Percentiles rank a stretch among this genome's conserved stretches.
Conservation (phyloP, 257 asterid genomes). For the Solanum megistacrolobum region DNA sequence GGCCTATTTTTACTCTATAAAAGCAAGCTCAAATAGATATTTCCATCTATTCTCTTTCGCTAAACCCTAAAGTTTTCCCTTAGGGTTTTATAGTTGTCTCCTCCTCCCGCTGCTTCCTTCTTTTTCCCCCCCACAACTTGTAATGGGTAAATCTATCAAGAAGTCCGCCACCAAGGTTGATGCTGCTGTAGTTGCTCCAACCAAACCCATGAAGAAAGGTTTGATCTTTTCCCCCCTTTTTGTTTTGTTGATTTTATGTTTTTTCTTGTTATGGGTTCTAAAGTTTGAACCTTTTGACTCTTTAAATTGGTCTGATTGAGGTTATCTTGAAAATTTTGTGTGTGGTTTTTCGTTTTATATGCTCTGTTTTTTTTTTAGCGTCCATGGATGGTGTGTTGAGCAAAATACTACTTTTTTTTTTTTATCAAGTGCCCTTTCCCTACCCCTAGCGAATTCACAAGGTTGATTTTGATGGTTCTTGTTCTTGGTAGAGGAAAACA, state of each 20-base stretch:
- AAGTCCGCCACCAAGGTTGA: conserved; percentile 24
- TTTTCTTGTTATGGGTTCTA: neutral
- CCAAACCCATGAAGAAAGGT: conserved; percentile 58
- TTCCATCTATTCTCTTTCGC: neutral
- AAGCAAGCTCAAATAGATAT: neutral
- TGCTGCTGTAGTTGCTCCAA: conserved; percentile 17
- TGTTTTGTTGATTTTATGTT: neutral
- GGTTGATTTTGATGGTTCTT: neutral
- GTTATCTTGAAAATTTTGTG: neutral
- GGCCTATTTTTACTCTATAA: neutral
- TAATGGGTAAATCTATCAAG: conserved; percentile 30
- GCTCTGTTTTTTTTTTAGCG: neutral
- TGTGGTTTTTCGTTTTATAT: neutral
- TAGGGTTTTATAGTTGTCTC: conserved; percentile 11
- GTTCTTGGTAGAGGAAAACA: neutral
- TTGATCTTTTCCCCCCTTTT: neutral
- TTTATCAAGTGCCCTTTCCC: neutral
- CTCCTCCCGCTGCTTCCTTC: neutral
- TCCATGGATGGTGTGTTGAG: neutral
- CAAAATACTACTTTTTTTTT: neutral
- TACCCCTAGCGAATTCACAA: neutral
- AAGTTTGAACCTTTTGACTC: neutral
- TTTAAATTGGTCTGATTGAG: neutral
- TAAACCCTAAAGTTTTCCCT: conserved; percentile 9
- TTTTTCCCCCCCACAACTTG: neutral